A percentile compares a stretch with the other conserved stretches of the same genome.
These are phyloP conservation scores for Arctium lappa DNA, from an alignment of 129 eudicot species.

Conservation along the genomic window DNA sequence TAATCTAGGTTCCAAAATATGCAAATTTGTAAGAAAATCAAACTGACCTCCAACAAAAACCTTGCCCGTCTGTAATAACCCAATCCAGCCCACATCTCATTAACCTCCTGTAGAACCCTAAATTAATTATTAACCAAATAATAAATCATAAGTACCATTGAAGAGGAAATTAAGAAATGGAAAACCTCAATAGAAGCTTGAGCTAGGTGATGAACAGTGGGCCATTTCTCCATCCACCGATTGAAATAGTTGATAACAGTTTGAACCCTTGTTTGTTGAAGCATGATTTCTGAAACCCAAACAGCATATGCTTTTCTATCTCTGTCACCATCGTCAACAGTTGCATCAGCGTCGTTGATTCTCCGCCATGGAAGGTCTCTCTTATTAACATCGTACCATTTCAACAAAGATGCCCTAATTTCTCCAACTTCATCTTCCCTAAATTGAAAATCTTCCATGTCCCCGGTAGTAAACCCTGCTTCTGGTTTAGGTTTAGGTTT, in stretches of 20 bases:
- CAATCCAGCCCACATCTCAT: conserved; percentile 98
- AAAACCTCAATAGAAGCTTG: conserved; percentile 76
- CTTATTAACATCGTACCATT: conserved; percentile 75
- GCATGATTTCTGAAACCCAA: conserved; percentile 98
- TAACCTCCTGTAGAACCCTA: conserved; percentile 72
- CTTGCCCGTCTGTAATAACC: conserved; percentile 92
- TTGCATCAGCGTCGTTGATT: conserved; percentile 25
- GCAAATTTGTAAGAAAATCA: not conserved
- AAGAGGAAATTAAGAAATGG: not conserved
- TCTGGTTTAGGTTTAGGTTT: not conserved
- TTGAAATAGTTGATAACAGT: conserved; percentile 75
- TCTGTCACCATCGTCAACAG: conserved; percentile 17
- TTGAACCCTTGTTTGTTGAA: conserved; percentile 94
- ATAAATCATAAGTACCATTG: not conserved
- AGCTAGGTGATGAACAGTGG: conserved; percentile 75
- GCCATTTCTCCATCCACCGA: conserved; percentile 92
- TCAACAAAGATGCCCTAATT: conserved; percentile 65
- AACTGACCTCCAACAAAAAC: conserved; percentile 74
- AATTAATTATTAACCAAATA: not conserved
- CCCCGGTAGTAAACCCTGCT: conserved; percentile 11
- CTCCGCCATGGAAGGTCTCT: conserved; percentile 98
- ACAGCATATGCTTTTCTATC: conserved; percentile 85
- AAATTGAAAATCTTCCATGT: conserved; percentile 74
- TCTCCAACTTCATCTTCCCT: conserved; percentile 33
- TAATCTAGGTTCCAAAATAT: not conserved